These are phyloP conservation scores for Scheffersomyces insectosa DNA, from an alignment of 1,139 yeast genomes.

Conservation along the genomic window DNA sequence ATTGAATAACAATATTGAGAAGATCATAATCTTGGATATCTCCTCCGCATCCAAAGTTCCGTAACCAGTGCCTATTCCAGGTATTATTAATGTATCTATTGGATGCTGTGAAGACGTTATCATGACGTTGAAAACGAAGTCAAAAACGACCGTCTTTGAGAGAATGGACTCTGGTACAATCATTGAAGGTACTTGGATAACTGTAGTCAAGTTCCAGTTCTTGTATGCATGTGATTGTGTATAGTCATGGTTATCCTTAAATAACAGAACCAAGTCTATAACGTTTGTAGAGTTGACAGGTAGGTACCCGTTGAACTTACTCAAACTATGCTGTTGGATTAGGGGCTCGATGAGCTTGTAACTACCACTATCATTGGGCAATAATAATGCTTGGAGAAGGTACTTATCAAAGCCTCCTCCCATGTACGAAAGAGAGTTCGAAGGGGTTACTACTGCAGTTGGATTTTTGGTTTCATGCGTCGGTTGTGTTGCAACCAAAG, in stretches of 20 bases:
- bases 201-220: constrained; percentile 4
- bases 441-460: constrained; percentile 17
- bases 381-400: constrained; percentile 17
- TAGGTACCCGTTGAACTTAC: constrained; percentile 19
- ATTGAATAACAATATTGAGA: constrained; percentile 19
- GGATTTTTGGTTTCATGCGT: neutral
- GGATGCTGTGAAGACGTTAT: constrained; percentile 4
- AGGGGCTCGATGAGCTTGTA: constrained; percentile 14
- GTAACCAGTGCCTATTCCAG: constrained; percentile 31
- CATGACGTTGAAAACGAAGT: constrained; percentile 25
- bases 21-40: constrained; percentile 21
- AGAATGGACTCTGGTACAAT: constrained; percentile 13
- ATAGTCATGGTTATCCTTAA: constrained; percentile 8
- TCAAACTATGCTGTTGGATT: constrained; percentile 16
- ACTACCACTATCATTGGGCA: neutral
- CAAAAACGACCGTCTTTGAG: constrained; percentile 9
- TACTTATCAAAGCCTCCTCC: constrained; percentile 30
- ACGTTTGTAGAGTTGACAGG: constrained; percentile 18
- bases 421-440: constrained; percentile 28
- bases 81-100: constrained; percentile 20
- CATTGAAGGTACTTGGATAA: constrained; percentile 13
- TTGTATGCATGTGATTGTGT: constrained; percentile 1
- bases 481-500: neutral
- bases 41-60: constrained; percentile 20
- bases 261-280: constrained; percentile 12